These are phyloP conservation scores for Nigrospora sphaerica DNA, from an alignment of 2,329 filamentous ascomycete species.

Conservation along the genomic window DNA sequence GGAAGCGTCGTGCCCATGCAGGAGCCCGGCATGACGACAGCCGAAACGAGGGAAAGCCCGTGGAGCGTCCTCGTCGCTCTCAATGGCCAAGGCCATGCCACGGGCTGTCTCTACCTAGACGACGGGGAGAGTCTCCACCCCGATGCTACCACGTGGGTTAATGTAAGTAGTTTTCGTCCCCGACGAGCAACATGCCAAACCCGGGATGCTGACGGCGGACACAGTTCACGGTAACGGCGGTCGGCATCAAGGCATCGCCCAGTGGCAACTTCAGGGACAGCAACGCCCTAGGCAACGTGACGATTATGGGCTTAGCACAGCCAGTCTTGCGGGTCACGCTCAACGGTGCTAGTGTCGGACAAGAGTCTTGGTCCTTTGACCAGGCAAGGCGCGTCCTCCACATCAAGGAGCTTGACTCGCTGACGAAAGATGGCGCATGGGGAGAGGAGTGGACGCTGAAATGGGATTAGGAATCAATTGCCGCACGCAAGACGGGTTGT, in stretches of 20 bases:
- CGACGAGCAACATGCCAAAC: too few species aligned
- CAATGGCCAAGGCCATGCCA: constrained; percentile 44
- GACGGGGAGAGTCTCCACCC: constrained; percentile 63
- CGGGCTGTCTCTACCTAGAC: constrained; percentile 62
- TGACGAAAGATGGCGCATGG: background rate
- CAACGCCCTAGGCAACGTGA: constrained; percentile 55
- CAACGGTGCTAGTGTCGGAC: constrained; percentile 37
- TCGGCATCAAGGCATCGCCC: constrained; percentile 38
- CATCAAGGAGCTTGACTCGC: background rate
- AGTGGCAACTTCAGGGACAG: constrained; percentile 46
- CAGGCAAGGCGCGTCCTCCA: background rate
- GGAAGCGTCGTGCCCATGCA: constrained; percentile 62
- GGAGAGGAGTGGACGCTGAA: background rate
- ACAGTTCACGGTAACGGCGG: constrained; percentile 33
- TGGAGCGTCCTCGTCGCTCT: constrained; percentile 64
- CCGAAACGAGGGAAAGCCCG: constrained; percentile 52
- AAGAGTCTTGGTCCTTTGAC: background rate
- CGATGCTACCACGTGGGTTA: constrained; percentile 46
- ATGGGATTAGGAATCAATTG: background rate
- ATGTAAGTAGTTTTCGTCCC: constrained; percentile 22
- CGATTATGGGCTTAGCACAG: constrained; percentile 47
- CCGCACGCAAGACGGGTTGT: too few species aligned
- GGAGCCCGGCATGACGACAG: constrained; percentile 60
- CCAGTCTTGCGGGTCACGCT: constrained; percentile 38
- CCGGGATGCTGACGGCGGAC: too few species aligned